Percentiles rank a stretch among this genome's conserved stretches.
Conservation (phyloP, 1,284 basidiomycete genomes). For the Fomitopsis palustris region DNA sequence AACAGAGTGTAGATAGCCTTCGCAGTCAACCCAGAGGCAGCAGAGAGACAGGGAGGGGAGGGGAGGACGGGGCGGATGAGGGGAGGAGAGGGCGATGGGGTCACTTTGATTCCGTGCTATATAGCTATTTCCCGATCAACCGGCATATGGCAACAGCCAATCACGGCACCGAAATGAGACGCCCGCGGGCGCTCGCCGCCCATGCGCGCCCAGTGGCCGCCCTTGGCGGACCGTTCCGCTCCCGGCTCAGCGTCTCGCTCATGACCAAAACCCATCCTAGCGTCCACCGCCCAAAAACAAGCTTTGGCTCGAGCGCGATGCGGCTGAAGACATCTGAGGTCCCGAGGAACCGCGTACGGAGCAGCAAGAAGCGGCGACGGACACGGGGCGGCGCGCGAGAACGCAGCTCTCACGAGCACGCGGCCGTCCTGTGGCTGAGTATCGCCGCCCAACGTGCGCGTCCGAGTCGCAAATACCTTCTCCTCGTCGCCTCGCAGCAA, state of each 20-base stretch:
- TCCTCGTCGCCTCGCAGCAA: no score
- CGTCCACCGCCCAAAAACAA: no score
- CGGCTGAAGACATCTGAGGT: no score
- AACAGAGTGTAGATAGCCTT: neutral
- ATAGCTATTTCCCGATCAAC: conserved; percentile 12
- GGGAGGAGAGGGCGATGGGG: neutral
- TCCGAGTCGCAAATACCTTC: no score
- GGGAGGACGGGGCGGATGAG: neutral
- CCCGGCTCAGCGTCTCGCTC: neutral
- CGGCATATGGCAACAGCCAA: conserved; percentile 11
- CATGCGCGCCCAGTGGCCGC: neutral
- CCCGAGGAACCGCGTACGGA: no score
- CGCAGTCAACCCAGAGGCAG: neutral
- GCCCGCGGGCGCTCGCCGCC: neutral
- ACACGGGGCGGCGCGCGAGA: no score
- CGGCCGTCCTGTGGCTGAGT: no score
- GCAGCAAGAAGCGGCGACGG: no score
- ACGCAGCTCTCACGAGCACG: no score
- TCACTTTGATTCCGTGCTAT: conserved; percentile 2
- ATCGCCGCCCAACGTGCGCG: no score
- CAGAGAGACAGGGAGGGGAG: neutral
- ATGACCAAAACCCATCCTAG: neutral
- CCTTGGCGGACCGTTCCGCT: neutral
- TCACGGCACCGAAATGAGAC: neutral
- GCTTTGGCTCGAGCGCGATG: no score